Conservation (phyloP, 768 basidiomycete genomes). For the Boletus pseudo-olivaceus region DNA sequence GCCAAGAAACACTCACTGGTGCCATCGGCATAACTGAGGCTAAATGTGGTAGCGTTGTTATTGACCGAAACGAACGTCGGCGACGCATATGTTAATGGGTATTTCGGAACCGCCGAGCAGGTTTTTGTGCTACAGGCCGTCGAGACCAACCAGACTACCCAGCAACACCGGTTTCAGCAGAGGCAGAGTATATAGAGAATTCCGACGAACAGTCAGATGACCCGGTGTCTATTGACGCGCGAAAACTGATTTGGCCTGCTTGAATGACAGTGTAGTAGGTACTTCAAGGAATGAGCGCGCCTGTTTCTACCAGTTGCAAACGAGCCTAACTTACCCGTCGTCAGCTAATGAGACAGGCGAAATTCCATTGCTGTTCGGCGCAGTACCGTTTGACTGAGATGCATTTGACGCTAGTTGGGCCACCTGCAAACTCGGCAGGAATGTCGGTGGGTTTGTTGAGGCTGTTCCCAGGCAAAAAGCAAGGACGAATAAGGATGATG, state of each 20-base stretch:
- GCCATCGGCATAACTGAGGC: constrained; percentile 60
- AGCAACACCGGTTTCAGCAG: neutral
- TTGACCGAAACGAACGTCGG: constrained; percentile 62
- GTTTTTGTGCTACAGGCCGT: constrained; percentile 54
- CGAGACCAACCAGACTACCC: constrained; percentile 68
- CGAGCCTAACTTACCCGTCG: constrained; percentile 43
- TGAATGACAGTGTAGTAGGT: constrained; percentile 65
- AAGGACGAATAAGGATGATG: constrained; percentile 5
- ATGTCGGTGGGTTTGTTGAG: neutral
- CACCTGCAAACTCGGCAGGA: constrained; percentile 12
- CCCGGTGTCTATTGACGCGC: constrained; percentile 70
- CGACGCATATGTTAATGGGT: constrained; percentile 65
- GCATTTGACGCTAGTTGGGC: constrained; percentile 8
- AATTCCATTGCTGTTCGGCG: constrained; percentile 38
- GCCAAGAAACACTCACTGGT: constrained; percentile 48
- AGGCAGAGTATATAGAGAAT: neutral
- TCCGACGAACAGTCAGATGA: constrained; percentile 38
- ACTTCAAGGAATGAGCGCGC: constrained; percentile 35
- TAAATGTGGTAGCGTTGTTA: constrained; percentile 57
- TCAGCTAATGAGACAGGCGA: constrained; percentile 42
- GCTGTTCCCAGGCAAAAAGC: constrained; percentile 8
- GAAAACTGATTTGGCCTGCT: constrained; percentile 60
- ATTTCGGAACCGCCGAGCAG: constrained; percentile 61
- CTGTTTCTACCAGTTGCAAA: constrained; percentile 18
- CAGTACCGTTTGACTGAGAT: constrained; percentile 14